Evolutionary conservation across 2,329 filamentous ascomycete genomes (phyloP).

Genomic region (Colletotrichum sp.): DNA sequence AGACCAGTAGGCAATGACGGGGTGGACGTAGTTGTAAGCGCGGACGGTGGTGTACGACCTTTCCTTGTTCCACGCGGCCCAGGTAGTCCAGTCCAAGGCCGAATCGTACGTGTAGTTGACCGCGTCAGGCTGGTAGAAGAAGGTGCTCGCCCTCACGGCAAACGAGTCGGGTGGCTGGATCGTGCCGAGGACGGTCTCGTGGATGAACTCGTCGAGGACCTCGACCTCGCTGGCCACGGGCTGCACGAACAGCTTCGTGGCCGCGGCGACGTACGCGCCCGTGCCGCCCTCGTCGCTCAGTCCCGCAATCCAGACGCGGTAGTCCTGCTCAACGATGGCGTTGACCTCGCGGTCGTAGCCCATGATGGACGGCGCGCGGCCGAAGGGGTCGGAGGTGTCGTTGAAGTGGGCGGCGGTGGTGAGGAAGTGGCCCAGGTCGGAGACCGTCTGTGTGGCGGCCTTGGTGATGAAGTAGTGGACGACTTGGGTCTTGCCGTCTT

Average conservation of each 20-base stretch:
- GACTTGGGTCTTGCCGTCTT: constrained; percentile 52
- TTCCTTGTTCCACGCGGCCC: constrained; percentile 32
- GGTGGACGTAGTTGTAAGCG: constrained; percentile 66
- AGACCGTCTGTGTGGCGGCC: constrained; percentile 44
- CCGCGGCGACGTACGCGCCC: constrained; percentile 59
- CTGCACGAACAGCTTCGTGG: constrained; percentile 59
- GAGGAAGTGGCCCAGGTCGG: constrained; percentile 57
- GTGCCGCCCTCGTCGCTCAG: constrained; percentile 66
- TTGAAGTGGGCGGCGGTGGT: constrained; percentile 58
- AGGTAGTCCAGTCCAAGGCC: constrained; percentile 46
- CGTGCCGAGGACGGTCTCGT: constrained; percentile 53
- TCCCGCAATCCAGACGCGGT: constrained; percentile 63
- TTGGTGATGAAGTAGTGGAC: constrained; percentile 64
- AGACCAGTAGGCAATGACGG: constrained; percentile 60
- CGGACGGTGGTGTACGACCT: constrained; percentile 51
- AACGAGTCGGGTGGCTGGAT: constrained; percentile 49
- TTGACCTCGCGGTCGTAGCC: constrained; percentile 58
- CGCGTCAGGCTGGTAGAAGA: constrained; percentile 57
- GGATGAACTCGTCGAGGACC: constrained; percentile 59
- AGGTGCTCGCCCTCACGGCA: constrained; percentile 53
- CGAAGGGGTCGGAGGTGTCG: constrained; percentile 57
- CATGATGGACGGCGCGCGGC: constrained; percentile 59
- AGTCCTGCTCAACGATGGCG: constrained; percentile 48
- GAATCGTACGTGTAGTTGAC: constrained; percentile 49
- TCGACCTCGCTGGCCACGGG: constrained; percentile 53